Base-by-base conservation (phyloP, 1,284 basidiomycete species). In the Cutaneotrichosporon sp. region DNA sequence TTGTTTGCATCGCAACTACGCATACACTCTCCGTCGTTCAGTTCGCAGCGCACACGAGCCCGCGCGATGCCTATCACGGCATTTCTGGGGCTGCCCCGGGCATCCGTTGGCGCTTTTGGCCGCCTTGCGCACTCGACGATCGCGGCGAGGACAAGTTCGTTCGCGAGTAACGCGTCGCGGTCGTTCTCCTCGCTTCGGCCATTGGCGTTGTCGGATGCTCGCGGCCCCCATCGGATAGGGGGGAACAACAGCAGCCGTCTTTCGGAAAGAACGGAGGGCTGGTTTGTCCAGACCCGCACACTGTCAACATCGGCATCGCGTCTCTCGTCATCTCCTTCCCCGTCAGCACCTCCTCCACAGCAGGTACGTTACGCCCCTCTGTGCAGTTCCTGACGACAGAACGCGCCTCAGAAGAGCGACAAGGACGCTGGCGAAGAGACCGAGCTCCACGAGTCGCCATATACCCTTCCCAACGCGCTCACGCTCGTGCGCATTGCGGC, bases 381-480 rank as follows among this genome's bases (percentile, higher is more conserved):
- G 21, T 8, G 26, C 26, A 30, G 26, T 10, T 5, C 30, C 43
- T 45, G 33, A 45, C 33, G 13, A 4, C 30, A 45, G 42, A 35
- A 45, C n/a, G 10, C 13, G 30, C 13, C 7, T 13, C n/a, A n/a
- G 14, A 18, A 17, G 38, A 39, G 18, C 33, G 18, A 36, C 17
- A 49, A 41, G 22, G 30, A 41, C 12, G 39, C 38, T 3, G n/a
- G n/a, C n/a, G 36, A 49, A 7, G 30, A 8, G 8, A 39, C 26
- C 1, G 47, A 74, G 37, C 65, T 81, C 1, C 78, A 80, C 48
- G 94, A 98, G 76, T 93, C 97, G 65, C 92, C 96, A 46, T 94
- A 94, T 75, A 99, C 94, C 0, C 68, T 96, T 35, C 94, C 94
- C 0, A 99, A 99, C 72, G 70, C 90, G 4, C 79, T 99, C 45